These are phyloP conservation scores for Perkinsus chesapeaki DNA, from an alignment of 169 alveolate species.

Conservation along the genomic window DNA sequence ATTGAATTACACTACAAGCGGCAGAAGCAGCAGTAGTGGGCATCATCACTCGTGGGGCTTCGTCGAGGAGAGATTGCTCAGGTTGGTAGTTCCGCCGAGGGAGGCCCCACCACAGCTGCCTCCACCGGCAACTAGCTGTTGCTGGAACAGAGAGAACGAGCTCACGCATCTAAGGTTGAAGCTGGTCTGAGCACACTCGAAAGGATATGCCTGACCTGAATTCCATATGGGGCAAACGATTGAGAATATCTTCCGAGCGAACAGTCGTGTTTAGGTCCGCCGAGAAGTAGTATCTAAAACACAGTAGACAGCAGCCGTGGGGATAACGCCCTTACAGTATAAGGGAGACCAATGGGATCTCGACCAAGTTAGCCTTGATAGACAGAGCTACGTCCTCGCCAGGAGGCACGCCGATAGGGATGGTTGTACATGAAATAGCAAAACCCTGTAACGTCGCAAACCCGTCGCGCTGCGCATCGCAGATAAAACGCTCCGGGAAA, in stretches of 20 bases:
- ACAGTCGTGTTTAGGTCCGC: constrained; percentile 19
- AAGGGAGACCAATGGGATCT: constrained; percentile 32
- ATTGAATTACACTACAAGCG: not conserved
- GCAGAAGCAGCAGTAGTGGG: not conserved
- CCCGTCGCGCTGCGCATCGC: constrained; percentile 23
- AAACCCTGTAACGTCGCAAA: not conserved
- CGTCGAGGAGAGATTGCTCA: not conserved
- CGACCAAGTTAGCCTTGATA: constrained; percentile 19
- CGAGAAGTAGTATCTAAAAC: constrained; percentile 17
- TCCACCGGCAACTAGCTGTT: not conserved
- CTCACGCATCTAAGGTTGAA: not conserved
- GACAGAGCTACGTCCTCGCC: not conserved
- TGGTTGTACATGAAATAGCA: not conserved
- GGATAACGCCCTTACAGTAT: constrained; percentile 11
- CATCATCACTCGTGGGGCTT: not conserved
- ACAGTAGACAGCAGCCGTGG: not conserved
- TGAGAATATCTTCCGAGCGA: constrained; percentile 41
- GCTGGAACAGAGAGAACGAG: not conserved
- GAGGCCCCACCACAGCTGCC: not conserved
- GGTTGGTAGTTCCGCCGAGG: not conserved
- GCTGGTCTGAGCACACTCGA: not conserved
- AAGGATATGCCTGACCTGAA: constrained; percentile 4
- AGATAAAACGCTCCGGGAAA: not conserved
- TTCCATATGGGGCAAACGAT: constrained; percentile 52
- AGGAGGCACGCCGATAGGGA: not conserved